These are phyloP conservation scores for Aureobasidium vineae DNA, from an alignment of 2,329 filamentous ascomycete species.

Conservation along the genomic window DNA sequence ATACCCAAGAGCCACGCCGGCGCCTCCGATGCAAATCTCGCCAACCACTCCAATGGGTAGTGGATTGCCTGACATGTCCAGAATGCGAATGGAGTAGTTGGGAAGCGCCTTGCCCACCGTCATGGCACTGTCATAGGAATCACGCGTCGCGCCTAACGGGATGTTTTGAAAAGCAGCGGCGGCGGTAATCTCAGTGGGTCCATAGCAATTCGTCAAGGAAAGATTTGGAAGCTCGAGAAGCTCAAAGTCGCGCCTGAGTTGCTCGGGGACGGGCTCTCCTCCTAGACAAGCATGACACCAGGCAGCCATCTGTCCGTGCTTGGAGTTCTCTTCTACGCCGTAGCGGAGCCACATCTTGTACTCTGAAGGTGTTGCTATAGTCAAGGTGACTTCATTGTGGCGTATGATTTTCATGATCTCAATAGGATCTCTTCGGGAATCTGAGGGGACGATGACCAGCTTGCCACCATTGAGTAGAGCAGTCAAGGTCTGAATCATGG, in stretches of 20 bases:
- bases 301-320: neutral
- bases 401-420: slow-evolving; percentile 42
- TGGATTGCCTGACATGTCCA: slow-evolving; percentile 42
- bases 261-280: neutral
- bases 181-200: neutral
- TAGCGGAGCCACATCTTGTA: slow-evolving; percentile 35
- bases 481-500: slow-evolving; percentile 42
- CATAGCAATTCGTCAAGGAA: neutral
- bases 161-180: neutral
- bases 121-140: neutral
- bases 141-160: neutral
- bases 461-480: slow-evolving; percentile 42
- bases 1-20: slow-evolving; percentile 42
- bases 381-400: slow-evolving; percentile 41
- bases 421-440: slow-evolving; percentile 38
- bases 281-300: neutral
- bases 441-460: slow-evolving; percentile 39
- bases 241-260: neutral
- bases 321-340: neutral
- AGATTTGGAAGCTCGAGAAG: neutral
- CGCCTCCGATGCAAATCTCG: slow-evolving; percentile 46
- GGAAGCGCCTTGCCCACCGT: slow-evolving; percentile 35
- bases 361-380: slow-evolving; percentile 46
- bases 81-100: slow-evolving; percentile 44
- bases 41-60: slow-evolving; percentile 46